These are phyloP conservation scores for Globisporangium takayamanum DNA, from an alignment of 352 stramenopile genomes.

Conservation along the genomic window DNA sequence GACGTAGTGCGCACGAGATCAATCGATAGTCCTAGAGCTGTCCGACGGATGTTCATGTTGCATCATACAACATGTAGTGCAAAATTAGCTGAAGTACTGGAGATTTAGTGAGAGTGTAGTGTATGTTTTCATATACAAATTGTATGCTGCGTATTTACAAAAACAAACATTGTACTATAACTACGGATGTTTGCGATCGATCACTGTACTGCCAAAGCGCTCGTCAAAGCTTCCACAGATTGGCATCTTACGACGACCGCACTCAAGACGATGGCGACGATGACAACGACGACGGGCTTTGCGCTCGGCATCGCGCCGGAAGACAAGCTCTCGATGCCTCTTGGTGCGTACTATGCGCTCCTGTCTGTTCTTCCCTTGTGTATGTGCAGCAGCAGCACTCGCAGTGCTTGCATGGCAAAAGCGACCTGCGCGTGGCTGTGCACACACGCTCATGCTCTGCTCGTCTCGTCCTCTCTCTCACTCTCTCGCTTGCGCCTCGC, in stretches of 20 bases:
- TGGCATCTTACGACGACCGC: neutral
- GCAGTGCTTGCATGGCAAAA: too few relatives aligned
- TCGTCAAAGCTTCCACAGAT: neutral
- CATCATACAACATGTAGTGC: neutral
- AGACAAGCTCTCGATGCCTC: constrained; percentile 46
- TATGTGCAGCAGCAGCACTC: neutral
- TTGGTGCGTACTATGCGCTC: constrained; percentile 21
- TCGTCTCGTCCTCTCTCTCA: neutral
- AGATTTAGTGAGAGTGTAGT: neutral
- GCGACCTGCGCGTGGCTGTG: neutral
- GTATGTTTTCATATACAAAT: neutral
- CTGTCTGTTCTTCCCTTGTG: neutral
- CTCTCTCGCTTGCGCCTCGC: neutral
- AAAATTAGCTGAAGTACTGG: neutral
- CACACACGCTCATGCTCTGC: neutral
- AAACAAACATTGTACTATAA: neutral
- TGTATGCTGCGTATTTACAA: neutral
- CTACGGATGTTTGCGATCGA: too few relatives aligned
- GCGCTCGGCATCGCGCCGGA: constrained; percentile 46
- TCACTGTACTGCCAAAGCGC: neutral
- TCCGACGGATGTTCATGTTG: neutral
- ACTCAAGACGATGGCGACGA: constrained; percentile 3
- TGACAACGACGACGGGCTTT: constrained; percentile 16
- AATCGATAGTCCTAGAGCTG: too few relatives aligned
- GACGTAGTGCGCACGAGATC: too few relatives aligned